These are phyloP conservation scores for Rhamnella rubrinervis DNA, from an alignment of 331 rosid species.

Conservation along the genomic window DNA sequence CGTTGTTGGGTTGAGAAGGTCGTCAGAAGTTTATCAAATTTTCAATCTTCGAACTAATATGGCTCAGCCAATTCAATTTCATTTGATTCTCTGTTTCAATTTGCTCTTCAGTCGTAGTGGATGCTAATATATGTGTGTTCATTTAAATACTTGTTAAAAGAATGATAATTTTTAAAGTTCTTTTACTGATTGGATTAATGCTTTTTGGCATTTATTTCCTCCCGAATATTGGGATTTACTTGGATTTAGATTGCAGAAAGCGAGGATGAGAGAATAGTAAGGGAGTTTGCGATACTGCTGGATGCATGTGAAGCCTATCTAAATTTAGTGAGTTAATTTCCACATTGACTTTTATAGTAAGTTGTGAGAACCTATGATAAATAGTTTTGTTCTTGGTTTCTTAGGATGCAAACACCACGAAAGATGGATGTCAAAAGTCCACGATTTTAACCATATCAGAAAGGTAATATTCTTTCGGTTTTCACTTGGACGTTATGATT, in stretches of 20 bases:
- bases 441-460: conserved; percentile 47
- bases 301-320: conserved; percentile 52
- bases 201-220: conserved; percentile 2
- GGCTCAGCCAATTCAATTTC: too few relatives aligned
- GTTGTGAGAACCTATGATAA: conserved; percentile 1
- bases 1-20: too few relatives aligned
- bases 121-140: too few relatives aligned
- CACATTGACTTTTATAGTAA: background rate
- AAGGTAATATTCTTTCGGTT: conserved; percentile 44
- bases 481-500: conserved; percentile 1
- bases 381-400: conserved; percentile 24
- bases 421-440: conserved; percentile 28
- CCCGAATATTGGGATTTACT: conserved; percentile 46
- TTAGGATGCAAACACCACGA: conserved; percentile 42
- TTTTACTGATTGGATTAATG: conserved; percentile 8
- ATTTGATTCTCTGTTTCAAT: too few relatives aligned
- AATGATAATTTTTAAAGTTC: too few relatives aligned
- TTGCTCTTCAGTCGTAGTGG: too few relatives aligned
- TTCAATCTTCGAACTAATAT: too few relatives aligned
- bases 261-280: conserved; percentile 70
- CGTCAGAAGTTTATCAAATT: too few relatives aligned
- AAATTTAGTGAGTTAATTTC: conserved; percentile 35
- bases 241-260: conserved; percentile 71
- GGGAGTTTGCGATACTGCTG: conserved; percentile 72
- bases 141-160: too few relatives aligned